Evolutionary conservation across 1,284 basidiomycete genomes (phyloP), one percentile per base, ranked within the genome.

Genomic region (Boletus sp.): DNA sequence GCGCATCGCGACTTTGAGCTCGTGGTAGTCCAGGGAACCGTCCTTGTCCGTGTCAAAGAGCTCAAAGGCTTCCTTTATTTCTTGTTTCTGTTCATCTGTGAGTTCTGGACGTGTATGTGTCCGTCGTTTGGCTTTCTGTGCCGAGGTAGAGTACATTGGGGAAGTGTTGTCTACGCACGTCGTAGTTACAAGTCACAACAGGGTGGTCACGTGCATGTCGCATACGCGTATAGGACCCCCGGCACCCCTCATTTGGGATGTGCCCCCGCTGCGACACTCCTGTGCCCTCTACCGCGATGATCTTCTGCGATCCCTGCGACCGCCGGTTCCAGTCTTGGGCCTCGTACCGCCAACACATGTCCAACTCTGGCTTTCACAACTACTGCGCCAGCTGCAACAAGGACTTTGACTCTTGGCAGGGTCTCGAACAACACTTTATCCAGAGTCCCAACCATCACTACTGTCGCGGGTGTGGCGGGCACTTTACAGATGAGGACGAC

Each of bases 11-110:
- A 99, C 97, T 76, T 98, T 98, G 70, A 99, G 85, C 77, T 99
- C 97, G 78, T 99, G 97, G 78, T 98, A 99, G 79, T 97, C 95
- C 64, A 97, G 83, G 56, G 84, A 89, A n/a, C 95, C 94, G 72
- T 99, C 97, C 81, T 98, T 98, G 83, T 99, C 97, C 37, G 95
- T 94, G 79, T 99, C 97, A 74, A 99, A 99, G 59, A 99, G 88
- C 77, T 98, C 96, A 73, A 99, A 99, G 0, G 97, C 97, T 74
- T 99, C 97, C 74, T 95, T 95, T 68, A 99, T 97, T 79, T 99
- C 97, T 72, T 95, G 91, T 69, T 94, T 93, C 76, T 98, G 96
- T 74, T 98, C 96, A 60, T 98, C 96, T 4, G 91, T 88, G 47
- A 98, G 86, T 62, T 94, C 90, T 63, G 90, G 91, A 33, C 89